Evolutionary conservation across 257 asterid species (phyloP).

Genomic region (Coffea eugenioides): DNA sequence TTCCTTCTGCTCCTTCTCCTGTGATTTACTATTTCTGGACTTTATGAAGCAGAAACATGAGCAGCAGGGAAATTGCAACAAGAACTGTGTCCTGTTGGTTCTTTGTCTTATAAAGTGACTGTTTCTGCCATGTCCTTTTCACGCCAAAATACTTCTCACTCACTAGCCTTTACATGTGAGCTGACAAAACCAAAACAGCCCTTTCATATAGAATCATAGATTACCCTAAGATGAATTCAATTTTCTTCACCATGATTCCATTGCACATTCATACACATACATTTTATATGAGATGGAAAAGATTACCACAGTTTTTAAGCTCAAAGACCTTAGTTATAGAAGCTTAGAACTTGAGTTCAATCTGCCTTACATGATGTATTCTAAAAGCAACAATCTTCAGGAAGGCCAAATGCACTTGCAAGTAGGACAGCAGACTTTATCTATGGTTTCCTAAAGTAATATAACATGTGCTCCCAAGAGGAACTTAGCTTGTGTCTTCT

Average conservation of each 20-base stretch:
- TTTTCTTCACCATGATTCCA: background rate
- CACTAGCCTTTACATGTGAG: background rate
- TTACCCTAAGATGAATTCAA: background rate
- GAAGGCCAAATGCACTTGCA: too few relatives aligned
- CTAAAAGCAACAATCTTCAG: too few relatives aligned
- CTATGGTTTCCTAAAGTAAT: too few relatives aligned
- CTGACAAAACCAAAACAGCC: background rate
- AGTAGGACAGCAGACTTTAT: too few relatives aligned
- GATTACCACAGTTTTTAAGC: background rate
- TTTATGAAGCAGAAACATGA: too few relatives aligned
- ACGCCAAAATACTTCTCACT: background rate
- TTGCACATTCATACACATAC: background rate
- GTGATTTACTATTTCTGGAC: conserved; percentile 31
- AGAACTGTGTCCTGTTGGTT: too few relatives aligned
- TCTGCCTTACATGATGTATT: too few relatives aligned
- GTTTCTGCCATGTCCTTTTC: background rate
- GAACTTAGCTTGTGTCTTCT: too few relatives aligned
- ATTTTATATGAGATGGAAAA: background rate
- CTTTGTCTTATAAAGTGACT: background rate
- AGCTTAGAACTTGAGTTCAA: too few relatives aligned
- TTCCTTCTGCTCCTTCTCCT: conserved; percentile 29
- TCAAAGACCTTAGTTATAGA: background rate
- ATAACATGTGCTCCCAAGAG: too few relatives aligned
- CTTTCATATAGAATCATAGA: background rate
- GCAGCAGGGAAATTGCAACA: conserved; percentile 48